Conservation (phyloP, 345 rosid genomes). For the Cardamine resedifolia region DNA sequence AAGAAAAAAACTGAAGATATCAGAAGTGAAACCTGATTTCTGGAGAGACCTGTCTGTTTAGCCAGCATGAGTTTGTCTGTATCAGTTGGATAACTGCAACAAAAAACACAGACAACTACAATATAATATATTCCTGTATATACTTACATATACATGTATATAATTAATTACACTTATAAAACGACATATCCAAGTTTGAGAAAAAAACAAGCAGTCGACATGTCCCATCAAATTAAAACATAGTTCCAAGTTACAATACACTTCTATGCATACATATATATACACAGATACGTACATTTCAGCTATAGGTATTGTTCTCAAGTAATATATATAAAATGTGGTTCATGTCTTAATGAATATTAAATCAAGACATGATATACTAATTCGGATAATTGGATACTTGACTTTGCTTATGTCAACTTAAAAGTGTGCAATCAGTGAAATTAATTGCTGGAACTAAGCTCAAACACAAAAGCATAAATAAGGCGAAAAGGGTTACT, state of each 20-base stretch:
- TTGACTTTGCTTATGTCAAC: background rate
- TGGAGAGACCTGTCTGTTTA: constrained; percentile 85
- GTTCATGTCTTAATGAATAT: constrained; percentile 13
- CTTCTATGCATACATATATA: constrained; percentile 13
- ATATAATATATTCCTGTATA: constrained; percentile 3
- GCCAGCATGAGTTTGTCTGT: constrained; percentile 89
- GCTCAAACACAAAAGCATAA: background rate
- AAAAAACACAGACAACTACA: constrained; percentile 26
- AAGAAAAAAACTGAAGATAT: constrained; percentile 1
- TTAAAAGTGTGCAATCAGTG: background rate
- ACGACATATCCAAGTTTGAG: constrained; percentile 17
- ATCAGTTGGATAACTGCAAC: constrained; percentile 82
- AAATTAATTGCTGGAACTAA: constrained; percentile 13
- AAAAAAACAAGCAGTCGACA: constrained; percentile 33
- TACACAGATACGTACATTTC: background rate
- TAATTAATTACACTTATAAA: constrained; percentile 22
- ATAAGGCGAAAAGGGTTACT: constrained; percentile 36
- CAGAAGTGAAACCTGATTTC: constrained; percentile 64
- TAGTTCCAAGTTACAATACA: constrained; percentile 33
- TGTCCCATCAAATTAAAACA: constrained; percentile 34
- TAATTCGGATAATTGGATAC: background rate
- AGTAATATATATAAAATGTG: background rate
- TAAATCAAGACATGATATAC: constrained; percentile 5
- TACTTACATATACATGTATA: background rate
- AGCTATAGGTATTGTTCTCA: constrained; percentile 29